These are phyloP conservation scores for Geoglossum cookeanum DNA, from an alignment of 2,329 filamentous ascomycete genomes.

Conservation along the genomic window DNA sequence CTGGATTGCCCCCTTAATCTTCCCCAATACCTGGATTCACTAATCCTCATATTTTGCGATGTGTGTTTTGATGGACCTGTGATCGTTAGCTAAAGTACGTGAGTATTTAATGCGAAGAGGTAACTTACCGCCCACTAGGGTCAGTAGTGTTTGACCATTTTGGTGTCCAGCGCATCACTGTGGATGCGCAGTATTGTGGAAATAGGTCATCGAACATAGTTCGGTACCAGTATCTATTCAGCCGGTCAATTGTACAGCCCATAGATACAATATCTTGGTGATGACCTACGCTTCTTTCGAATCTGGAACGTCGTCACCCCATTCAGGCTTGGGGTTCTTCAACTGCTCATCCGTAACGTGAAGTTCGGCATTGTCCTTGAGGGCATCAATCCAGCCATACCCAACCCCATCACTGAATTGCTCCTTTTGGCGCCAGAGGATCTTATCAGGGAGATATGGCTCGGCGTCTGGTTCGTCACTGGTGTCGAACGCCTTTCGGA, in stretches of 20 bases:
- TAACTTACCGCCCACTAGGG: constrained; percentile 64
- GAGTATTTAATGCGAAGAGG: neutral
- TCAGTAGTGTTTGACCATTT: constrained; percentile 96
- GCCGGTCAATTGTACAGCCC: neutral
- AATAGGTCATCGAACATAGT: constrained; percentile 99
- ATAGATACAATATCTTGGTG: neutral
- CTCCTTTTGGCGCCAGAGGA: constrained; percentile 97
- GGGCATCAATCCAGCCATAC: constrained; percentile 95
- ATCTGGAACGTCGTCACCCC: constrained; percentile 82
- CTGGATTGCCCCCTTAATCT: neutral
- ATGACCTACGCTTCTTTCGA: constrained; percentile 75
- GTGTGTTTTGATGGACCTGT: constrained; percentile 58
- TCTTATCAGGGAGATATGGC: constrained; percentile 87
- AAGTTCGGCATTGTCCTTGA: constrained; percentile 84
- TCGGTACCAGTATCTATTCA: constrained; percentile 75
- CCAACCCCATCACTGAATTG: constrained; percentile 98
- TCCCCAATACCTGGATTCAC: neutral
- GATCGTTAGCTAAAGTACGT: neutral
- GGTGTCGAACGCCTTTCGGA: constrained; percentile 95
- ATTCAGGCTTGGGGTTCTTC: constrained; percentile 94
- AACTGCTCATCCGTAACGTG: constrained; percentile 94
- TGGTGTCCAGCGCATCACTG: constrained; percentile 90
- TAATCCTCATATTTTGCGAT: constrained; percentile 49
- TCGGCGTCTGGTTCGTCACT: constrained; percentile 59
- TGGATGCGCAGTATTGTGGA: constrained; percentile 74